Evolutionary conservation across 2,329 filamentous ascomycete genomes (phyloP).

Genomic region (Epichloe glyceriae): DNA sequence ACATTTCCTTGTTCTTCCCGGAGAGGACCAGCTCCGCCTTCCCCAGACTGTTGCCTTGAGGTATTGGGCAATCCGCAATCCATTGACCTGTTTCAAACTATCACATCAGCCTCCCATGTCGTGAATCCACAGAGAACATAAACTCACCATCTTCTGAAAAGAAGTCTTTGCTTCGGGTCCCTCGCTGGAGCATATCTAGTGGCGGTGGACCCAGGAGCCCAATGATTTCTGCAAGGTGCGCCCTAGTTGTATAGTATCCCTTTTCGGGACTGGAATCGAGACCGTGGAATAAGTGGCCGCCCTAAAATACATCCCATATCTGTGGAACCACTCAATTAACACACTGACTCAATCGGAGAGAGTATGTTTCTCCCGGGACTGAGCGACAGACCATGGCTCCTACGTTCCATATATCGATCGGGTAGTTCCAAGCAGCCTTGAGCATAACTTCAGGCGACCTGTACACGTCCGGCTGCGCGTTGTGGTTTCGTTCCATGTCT

Average conservation of each 20-base stretch:
- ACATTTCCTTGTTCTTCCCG: too few species aligned
- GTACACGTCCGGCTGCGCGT: conserved; percentile 13
- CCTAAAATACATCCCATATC: conserved; percentile 14
- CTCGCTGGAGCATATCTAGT: neutral
- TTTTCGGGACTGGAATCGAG: conserved; percentile 1
- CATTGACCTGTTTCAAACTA: too few species aligned
- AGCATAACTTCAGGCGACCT: conserved; percentile 15
- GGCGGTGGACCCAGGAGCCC: conserved; percentile 12
- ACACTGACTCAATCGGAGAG: too few species aligned
- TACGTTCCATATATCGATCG: conserved; percentile 12
- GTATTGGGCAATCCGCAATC: too few species aligned
- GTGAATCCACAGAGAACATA: too few species aligned
- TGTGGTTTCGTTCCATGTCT: neutral
- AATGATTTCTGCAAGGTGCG: conserved; percentile 14
- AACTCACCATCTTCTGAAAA: too few species aligned
- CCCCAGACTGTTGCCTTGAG: too few species aligned
- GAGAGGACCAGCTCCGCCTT: too few species aligned
- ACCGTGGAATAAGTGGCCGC: conserved; percentile 12
- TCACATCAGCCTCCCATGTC: too few species aligned
- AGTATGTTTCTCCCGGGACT: neutral
- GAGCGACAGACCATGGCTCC: conserved; percentile 10
- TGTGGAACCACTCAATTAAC: neutral
- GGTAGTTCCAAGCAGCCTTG: conserved; percentile 13
- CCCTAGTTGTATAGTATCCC: conserved; percentile 9
- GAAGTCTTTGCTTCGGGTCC: too few species aligned